phyloP scores from a whole-genome alignment of 768 basidiomycete species.

The Trametes cingulata region DNA sequence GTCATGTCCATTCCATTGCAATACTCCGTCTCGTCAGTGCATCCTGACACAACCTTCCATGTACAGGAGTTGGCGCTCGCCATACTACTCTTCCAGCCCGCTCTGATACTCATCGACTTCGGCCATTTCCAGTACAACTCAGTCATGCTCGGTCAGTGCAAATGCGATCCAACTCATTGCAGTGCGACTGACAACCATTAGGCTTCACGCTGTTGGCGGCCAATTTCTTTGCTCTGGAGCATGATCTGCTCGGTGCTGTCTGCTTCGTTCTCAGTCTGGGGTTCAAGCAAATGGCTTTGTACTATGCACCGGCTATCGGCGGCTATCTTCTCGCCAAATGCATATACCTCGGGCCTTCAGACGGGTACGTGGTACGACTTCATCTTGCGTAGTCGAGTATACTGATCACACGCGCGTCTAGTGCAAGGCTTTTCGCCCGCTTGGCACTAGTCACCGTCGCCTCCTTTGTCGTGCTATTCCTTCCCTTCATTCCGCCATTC shows the following conservation, averaged over 20 bases:
- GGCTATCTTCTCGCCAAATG: slow-evolving; percentile 90
- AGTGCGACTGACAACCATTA: slow-evolving; percentile 26
- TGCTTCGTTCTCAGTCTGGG: slow-evolving; percentile 83
- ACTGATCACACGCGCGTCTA: slow-evolving; percentile 6
- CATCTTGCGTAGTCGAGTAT: neutral
- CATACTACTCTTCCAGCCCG: slow-evolving; percentile 79
- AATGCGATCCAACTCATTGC: neutral
- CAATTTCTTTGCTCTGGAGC: slow-evolving; percentile 65
- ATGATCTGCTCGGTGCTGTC: slow-evolving; percentile 75
- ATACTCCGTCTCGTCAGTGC: neutral
- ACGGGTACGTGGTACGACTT: slow-evolving; percentile 58
- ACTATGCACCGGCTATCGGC: slow-evolving; percentile 92
- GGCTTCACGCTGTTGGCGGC: slow-evolving; percentile 71
- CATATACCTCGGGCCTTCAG: slow-evolving; percentile 65
- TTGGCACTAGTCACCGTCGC: slow-evolving; percentile 61
- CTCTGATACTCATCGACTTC: slow-evolving; percentile 81
- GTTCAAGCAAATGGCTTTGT: slow-evolving; percentile 96
- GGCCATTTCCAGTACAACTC: slow-evolving; percentile 98
- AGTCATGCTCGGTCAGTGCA: slow-evolving; percentile 77
- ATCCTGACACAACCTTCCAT: neutral
- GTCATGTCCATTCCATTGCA: slow-evolving; percentile 41
- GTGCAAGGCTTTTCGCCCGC: slow-evolving; percentile 57
- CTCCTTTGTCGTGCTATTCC: slow-evolving; percentile 70
- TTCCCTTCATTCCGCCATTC: slow-evolving; percentile 78
- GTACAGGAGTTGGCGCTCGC: slow-evolving; percentile 64